Evolutionary conservation across 257 asterid genomes (phyloP), one percentile per base, ranked within the genome.

Genomic region (Euphrasia confusa): DNA sequence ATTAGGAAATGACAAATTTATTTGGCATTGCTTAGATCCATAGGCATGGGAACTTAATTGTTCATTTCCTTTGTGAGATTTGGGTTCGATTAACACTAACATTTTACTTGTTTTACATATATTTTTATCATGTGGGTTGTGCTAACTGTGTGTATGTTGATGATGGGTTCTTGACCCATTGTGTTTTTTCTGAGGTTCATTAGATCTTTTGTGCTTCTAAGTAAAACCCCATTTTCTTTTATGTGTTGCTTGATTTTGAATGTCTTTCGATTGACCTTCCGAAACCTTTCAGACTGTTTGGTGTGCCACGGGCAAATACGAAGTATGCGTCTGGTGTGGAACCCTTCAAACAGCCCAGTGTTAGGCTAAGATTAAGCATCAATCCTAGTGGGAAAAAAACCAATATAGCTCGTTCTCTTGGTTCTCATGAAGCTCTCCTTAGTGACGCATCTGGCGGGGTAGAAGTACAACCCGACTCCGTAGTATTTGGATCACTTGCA

Each of bases 401-500:
- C 52, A 80, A 54, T 71, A 71, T 90, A 18, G 77, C 79, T 60
- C 78, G 64, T 58, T 52, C 80, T 17, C 28, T 66, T 54, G 72
- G 73, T 30, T 65, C 77, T 28, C 67, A 71, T 33, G 58, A 56
- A 68, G 78, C 78, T 55, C 71, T 81, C 52, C 54, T 75, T 59
- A 75, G 69, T 66, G 82, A 78, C 61, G 54, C 77, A 15, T 71
- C 87, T 44, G 72, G 73, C 63, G 94, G 88, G 65, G 74, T 83
- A 26, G 84, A 83, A 71, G 40, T 78, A 55, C 87, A 79, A 53
- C 73, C 88, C 17, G 88, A 89, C 75, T 71, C 88, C 3, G 72
- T 76, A 4, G 72, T 75, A 27, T 81, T 82, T 64, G 91, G 84
- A 80, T 66, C 84, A 13, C 90, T 83, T 58, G 68, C 83, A 47